Conservation (phyloP, 768 basidiomycete genomes). For the Asterophora lycoperdoides region DNA sequence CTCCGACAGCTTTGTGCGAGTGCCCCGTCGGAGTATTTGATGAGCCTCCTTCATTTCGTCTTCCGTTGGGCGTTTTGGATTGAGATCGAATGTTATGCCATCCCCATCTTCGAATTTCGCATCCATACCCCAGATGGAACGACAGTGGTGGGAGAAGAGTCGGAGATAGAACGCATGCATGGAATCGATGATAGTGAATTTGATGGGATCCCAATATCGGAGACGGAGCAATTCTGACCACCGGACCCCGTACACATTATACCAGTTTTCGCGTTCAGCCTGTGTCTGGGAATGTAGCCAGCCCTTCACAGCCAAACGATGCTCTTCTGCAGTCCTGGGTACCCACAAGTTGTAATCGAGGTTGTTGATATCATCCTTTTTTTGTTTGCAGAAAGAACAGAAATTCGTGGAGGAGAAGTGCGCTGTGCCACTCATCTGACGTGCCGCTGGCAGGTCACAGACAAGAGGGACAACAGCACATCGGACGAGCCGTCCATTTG, state of each 20-base stretch:
- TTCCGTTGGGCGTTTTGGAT: neutral
- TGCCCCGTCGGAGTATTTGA: neutral
- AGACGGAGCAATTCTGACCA: conserved; percentile 28
- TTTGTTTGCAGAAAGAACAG: conserved; percentile 21
- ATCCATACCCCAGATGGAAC: conserved; percentile 21
- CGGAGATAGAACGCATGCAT: conserved; percentile 24
- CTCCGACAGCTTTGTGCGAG: too few species aligned
- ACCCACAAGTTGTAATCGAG: conserved; percentile 14
- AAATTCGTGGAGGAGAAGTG: conserved; percentile 15
- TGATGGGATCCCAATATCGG: conserved; percentile 27
- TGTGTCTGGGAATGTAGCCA: conserved; percentile 20
- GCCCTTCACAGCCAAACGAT: neutral
- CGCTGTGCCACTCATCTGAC: conserved; percentile 23
- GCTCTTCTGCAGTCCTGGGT: neutral
- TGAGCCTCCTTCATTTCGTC: neutral
- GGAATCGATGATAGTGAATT: conserved; percentile 18
- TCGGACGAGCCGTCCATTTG: neutral
- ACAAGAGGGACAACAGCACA: conserved; percentile 26
- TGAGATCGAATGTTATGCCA: conserved; percentile 8
- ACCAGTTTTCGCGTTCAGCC: conserved; percentile 11
- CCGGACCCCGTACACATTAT: conserved; percentile 21
- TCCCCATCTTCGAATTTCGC: conserved; percentile 16
- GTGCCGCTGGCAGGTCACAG: conserved; percentile 29
- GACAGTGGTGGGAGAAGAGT: conserved; percentile 12
- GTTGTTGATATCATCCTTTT: conserved; percentile 19